Conservation (phyloP, 1,284 basidiomycete species). For the Pisolithus thermaeus region DNA sequence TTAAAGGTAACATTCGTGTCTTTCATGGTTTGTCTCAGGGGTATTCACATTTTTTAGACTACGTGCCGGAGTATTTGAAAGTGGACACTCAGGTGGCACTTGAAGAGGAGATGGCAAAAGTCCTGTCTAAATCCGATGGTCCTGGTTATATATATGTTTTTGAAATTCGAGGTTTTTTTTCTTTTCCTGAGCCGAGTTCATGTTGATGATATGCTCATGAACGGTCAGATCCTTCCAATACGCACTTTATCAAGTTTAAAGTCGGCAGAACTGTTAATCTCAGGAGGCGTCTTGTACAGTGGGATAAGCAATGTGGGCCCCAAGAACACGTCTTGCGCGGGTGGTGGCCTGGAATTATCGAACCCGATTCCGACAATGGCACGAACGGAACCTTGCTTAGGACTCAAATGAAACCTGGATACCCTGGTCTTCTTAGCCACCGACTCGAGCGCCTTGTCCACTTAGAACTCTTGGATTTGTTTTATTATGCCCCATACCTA, state of each 20-base stretch:
- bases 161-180: conserved; percentile 56
- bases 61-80: conserved; percentile 63
- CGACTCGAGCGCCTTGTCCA: conserved; percentile 66
- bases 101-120: conserved; percentile 65
- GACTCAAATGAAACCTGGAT: conserved; percentile 46
- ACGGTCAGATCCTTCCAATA: conserved; percentile 22
- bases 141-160: conserved; percentile 65
- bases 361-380: conserved; percentile 19
- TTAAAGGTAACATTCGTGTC: conserved; percentile 36
- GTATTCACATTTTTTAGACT: conserved; percentile 40
- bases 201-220: background rate
- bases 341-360: conserved; percentile 42
- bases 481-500: conserved; percentile 53
- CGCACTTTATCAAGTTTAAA: conserved; percentile 39
- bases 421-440: conserved; percentile 42
- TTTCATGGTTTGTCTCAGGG: background rate
- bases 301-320: conserved; percentile 62
- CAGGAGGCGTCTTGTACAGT: conserved; percentile 55
- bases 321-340: conserved; percentile 46
- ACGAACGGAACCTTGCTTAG: conserved; percentile 32
- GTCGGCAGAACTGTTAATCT: conserved; percentile 48
- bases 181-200: background rate
- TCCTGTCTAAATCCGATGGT: conserved; percentile 51
- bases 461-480: conserved; percentile 66
- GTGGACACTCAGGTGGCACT: conserved; percentile 57